phyloP scores from a whole-genome alignment of 192 early-diverging fungal genomes.

The Mortierella antarctica region DNA sequence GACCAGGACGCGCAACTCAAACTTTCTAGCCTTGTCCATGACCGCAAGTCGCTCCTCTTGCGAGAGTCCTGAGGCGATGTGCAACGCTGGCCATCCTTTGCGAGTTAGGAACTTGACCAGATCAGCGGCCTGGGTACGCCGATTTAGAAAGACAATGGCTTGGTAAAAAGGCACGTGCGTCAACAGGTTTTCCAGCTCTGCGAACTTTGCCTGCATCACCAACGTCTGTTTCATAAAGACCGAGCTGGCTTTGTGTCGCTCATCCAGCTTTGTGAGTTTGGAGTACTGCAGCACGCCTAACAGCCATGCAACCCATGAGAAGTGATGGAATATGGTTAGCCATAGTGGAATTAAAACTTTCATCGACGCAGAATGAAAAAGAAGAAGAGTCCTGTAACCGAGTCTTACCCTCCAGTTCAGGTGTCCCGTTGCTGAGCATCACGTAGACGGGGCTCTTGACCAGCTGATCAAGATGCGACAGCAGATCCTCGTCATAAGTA shows the following conservation, averaged over 20 bases:
- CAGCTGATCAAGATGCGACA: slow-evolving; percentile 47
- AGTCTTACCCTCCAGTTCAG: slow-evolving; percentile 60
- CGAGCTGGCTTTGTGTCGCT: slow-evolving; percentile 18
- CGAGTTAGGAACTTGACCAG: slow-evolving; percentile 59
- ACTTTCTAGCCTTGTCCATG: slow-evolving; percentile 64
- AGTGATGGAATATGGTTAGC: not conserved
- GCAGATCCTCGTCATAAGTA: slow-evolving; percentile 62
- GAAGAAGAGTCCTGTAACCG: too few species aligned
- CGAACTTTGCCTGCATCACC: slow-evolving; percentile 61
- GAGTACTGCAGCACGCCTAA: slow-evolving; percentile 68
- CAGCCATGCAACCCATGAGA: not conserved
- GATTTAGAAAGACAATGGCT: slow-evolving; percentile 70
- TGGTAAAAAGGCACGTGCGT: slow-evolving; percentile 67
- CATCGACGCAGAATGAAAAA: not conserved
- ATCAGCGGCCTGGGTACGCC: slow-evolving; percentile 58
- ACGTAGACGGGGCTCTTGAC: slow-evolving; percentile 63
- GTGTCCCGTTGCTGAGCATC: slow-evolving; percentile 59
- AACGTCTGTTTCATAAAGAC: slow-evolving; percentile 33
- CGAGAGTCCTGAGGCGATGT: slow-evolving; percentile 60
- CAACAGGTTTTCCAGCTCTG: slow-evolving; percentile 55
- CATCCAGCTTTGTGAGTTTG: slow-evolving; percentile 22
- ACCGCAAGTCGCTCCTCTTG: slow-evolving; percentile 59
- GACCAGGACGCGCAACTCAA: slow-evolving; percentile 64
- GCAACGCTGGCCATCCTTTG: slow-evolving; percentile 61
- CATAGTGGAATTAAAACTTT: not conserved